Base-by-base conservation (phyloP, 108 stramenopile genomes). In the Stephanodiscus triporus region DNA sequence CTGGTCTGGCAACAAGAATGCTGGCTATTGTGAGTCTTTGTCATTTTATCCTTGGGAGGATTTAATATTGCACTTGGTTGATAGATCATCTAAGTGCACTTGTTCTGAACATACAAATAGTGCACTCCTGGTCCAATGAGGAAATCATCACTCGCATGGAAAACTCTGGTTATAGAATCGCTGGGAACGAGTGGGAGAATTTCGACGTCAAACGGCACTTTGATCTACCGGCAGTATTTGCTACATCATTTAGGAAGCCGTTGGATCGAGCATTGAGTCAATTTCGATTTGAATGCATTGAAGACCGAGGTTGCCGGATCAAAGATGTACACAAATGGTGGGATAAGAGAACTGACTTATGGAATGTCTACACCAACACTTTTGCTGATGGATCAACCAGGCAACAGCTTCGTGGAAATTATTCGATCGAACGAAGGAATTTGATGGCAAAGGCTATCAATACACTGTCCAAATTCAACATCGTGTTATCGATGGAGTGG, bases 201-300 rank as follows among this genome's bases (percentile, higher is more conserved):
- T 93, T 93, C 73, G 87, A 86, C 37, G 60, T 61, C 9, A 59
- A 73, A 9, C 85, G 85, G 16, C 81, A 86, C 65, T 93, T 90
- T 62, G 87, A 90, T 8, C 71, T 93, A 24, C 88, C 87, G 14
- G 92, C 92, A 1, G 77, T 88, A 0, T 93, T 93, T 82, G 87
- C 86, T 23, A 93, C 92, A 10, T 88, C 87, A 17, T 93, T 93
- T 72, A 87, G 92, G 22, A 84, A 81, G 50, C 92, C 92, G 11
- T 51, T 93, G 53, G 87, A 93, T 78, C 62, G 92, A 53, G 92
- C 92, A n/a, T 63, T 93, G 37, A 90, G 89, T 42, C 92, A 93
- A 72, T 93, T 90, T 73, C 81, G 92, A 47, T 93, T 93, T 64
- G 92, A 93, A 69, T 93, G 92, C 51, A 81, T 93, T 19, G 92